Evolutionary conservation across 2,329 filamentous ascomycete genomes (phyloP).

Genomic region (Microcera coccophila): DNA sequence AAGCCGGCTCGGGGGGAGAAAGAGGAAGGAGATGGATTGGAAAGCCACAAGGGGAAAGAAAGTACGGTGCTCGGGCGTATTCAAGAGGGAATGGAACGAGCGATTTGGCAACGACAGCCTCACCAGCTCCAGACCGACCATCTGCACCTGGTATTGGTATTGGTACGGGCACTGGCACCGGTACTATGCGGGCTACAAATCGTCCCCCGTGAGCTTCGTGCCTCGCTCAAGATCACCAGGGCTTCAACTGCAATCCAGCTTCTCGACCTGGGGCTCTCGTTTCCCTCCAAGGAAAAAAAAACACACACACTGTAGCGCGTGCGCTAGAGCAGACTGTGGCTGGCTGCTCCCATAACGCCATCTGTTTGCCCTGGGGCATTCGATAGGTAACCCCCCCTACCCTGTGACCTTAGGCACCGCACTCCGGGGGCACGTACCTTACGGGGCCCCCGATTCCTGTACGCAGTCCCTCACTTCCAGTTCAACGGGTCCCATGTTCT

Average conservation of each 20-base stretch:
- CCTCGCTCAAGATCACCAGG: neutral
- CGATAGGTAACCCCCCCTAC: too few species aligned
- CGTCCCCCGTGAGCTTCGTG: neutral
- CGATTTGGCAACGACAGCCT: conserved; percentile 10
- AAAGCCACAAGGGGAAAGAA: conserved; percentile 12
- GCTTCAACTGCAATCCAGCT: too few species aligned
- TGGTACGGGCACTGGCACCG: neutral
- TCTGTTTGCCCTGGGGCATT: neutral
- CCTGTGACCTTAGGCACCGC: too few species aligned
- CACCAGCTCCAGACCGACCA: too few species aligned
- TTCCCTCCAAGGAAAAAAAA: too few species aligned
- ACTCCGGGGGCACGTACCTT: too few species aligned
- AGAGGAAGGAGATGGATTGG: neutral
- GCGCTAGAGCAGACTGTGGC: neutral
- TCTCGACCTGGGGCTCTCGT: too few species aligned
- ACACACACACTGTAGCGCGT: neutral
- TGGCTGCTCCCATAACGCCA: neutral
- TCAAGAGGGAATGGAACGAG: conserved; percentile 1
- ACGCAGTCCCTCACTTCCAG: too few species aligned
- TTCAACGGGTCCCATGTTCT: too few species aligned
- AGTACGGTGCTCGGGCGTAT: conserved; percentile 8
- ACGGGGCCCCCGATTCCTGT: too few species aligned
- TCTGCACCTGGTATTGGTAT: too few species aligned
- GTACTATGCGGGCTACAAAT: neutral
- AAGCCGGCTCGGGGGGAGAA: too few species aligned